Evolutionary conservation across 768 basidiomycete genomes (phyloP), one percentile per base, ranked within the genome.

Genomic region (Lactarius akahatsu): DNA sequence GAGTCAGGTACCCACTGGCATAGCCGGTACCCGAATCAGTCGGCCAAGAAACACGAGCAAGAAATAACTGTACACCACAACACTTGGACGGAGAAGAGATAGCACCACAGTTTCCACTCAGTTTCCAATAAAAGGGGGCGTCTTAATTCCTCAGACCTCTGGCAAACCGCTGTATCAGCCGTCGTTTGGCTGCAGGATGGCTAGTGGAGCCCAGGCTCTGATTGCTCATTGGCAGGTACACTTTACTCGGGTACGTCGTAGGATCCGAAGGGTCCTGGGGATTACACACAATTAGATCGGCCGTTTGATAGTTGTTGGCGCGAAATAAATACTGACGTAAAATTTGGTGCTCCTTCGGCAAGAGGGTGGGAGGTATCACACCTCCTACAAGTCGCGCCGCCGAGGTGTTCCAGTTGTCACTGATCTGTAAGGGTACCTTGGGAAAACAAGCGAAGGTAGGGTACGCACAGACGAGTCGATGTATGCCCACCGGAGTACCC

Each of bases 401-500:
- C 13, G 59, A 11, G 6, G 11, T 1, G 50, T 65, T 68, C 67
- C 67, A 68, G 36, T 1, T 50, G 26, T 66, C 65, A 30, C 13
- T 15, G 0, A 36, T 20, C 69, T 70, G 23, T 28, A 36, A 32
- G n/a, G n/a, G 16, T 10, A 13, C 2, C 10, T 32, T 41, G 23
- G 34, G 34, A 16, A 18, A 13, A 20, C 45, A 54, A n/a, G 34
- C 3, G 15, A 10, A 18, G 16, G 41, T 28, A 26, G 18, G 57
- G 36, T 36, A 66, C 73, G 62, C 71, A 81, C 81, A 50, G 74
- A 70, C 40, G 82, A 76, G 72, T 82, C 73, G 18, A 78, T 72
- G 68, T 82, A 86, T 0, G 85, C 84, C 72, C 81, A 86, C 52
- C 78, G 73, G 6, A 84, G 85, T 5, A 86, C 79, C 10, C 68